Evolutionary conservation across 2,329 filamentous ascomycete genomes (phyloP).

Genomic region (Exophiala oligosperma): DNA sequence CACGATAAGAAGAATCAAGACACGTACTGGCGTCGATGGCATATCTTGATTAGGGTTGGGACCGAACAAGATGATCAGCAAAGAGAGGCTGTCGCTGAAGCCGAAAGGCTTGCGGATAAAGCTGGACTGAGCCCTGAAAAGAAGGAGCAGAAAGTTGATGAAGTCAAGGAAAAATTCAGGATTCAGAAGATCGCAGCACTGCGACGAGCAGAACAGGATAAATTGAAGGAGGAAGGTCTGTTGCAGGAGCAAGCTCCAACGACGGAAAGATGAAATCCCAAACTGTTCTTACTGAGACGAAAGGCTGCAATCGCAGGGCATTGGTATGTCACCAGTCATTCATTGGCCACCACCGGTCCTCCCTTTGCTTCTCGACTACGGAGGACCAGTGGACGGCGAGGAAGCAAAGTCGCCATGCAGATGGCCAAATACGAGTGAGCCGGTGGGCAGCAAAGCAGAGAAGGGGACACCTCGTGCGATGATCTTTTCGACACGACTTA

Average conservation of each 20-base stretch:
- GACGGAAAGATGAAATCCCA: not conserved
- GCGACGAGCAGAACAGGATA: not conserved
- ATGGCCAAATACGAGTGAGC: too few species aligned
- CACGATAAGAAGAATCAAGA: slow-evolving; percentile 7
- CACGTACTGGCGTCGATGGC: slow-evolving; percentile 2
- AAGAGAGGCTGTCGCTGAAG: not conserved
- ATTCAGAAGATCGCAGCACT: not conserved
- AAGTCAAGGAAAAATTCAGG: not conserved
- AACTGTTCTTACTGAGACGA: not conserved
- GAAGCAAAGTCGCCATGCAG: too few species aligned
- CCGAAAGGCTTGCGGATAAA: not conserved
- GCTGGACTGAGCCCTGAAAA: not conserved
- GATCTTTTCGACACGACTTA: too few species aligned
- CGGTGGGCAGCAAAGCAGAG: too few species aligned
- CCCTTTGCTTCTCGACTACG: too few species aligned
- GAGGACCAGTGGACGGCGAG: too few species aligned
- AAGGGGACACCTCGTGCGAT: too few species aligned
- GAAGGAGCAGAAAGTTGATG: not conserved
- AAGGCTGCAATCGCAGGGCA: too few species aligned
- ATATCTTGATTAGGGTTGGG: not conserved
- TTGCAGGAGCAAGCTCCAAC: not conserved
- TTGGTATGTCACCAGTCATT: too few species aligned
- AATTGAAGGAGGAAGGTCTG: not conserved
- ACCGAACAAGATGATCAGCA: not conserved
- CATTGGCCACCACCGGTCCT: too few species aligned